phyloP scores from a whole-genome alignment of 164 flowering plant genomes.

The Umbellularia californica region DNA sequence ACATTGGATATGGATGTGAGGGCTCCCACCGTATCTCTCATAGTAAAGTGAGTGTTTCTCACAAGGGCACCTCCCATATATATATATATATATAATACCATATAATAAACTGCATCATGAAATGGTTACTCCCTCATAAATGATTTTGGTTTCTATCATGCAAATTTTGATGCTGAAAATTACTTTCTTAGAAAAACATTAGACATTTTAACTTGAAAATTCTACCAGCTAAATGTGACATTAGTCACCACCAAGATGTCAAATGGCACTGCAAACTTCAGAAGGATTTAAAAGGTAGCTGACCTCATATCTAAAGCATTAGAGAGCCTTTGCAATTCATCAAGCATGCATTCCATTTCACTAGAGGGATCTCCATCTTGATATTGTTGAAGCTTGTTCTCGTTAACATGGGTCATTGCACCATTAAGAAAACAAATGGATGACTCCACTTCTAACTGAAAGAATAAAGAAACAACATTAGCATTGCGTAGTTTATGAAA shows the following conservation, averaged over 20 bases:
- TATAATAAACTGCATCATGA: too few species aligned
- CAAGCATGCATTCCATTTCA: constrained; percentile 15
- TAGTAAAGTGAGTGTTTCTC: too few species aligned
- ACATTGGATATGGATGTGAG: too few species aligned
- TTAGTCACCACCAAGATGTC: not conserved
- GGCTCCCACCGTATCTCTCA: too few species aligned
- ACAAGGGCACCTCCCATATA: too few species aligned
- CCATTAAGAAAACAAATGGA: constrained; percentile 16
- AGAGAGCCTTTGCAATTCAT: constrained; percentile 19
- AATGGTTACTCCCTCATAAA: too few species aligned
- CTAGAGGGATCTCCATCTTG: constrained; percentile 4
- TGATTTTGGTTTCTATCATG: too few species aligned
- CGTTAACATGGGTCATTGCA: constrained; percentile 2
- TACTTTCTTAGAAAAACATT: too few species aligned
- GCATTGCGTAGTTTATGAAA: not conserved
- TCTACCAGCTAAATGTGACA: not conserved
- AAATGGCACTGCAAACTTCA: not conserved
- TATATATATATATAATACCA: too few species aligned
- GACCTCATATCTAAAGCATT: constrained; percentile 18
- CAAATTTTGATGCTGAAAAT: too few species aligned
- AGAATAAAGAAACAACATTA: not conserved
- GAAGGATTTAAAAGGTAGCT: not conserved
- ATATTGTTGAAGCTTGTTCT: not conserved
- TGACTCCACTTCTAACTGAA: constrained; percentile 22
- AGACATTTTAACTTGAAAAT: too few species aligned